Percentiles rank a stretch among this genome's conserved stretches.
Conservation (phyloP, 108 stramenopile genomes). For the Licmophora abbreviata region DNA sequence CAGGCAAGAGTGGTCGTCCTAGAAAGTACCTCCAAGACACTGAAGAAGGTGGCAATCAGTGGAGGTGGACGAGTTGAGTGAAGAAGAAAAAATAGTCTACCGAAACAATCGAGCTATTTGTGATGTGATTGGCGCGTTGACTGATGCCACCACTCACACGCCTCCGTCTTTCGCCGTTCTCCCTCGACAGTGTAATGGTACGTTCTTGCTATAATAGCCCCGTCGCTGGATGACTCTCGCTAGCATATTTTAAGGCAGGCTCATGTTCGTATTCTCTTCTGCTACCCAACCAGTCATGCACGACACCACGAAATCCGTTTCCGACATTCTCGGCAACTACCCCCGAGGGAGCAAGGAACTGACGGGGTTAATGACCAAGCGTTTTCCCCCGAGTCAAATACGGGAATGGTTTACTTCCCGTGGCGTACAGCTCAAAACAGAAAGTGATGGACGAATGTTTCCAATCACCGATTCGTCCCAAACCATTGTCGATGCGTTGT, state of each 20-base stretch:
- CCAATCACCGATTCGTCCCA: slow-evolving; percentile 83
- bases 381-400: slow-evolving; percentile 73
- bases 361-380: slow-evolving; percentile 59
- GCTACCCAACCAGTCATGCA: too few relatives aligned
- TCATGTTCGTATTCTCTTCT: too few relatives aligned
- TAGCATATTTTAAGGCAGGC: too few relatives aligned
- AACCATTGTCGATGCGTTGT: slow-evolving; percentile 80
- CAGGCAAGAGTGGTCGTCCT: slow-evolving; percentile 52
- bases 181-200: too few relatives aligned
- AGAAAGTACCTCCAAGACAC: slow-evolving; percentile 71
- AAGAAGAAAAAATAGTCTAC: too few relatives aligned
- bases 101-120: too few relatives aligned
- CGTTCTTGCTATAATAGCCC: too few relatives aligned
- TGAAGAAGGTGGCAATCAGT: slow-evolving; percentile 87
- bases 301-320: slow-evolving; percentile 64
- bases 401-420: slow-evolving; percentile 80
- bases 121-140: too few relatives aligned
- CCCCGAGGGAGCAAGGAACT: slow-evolving; percentile 85
- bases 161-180: too few relatives aligned
- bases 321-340: slow-evolving; percentile 72
- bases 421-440: slow-evolving; percentile 88
- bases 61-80: slow-evolving; percentile 92
- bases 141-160: too few relatives aligned
- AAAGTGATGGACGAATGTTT: slow-evolving; percentile 94
- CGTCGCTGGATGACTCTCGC: too few relatives aligned